phyloP scores from a whole-genome alignment of 2,329 filamentous ascomycete species.

The Sporothrix brasiliensis region DNA sequence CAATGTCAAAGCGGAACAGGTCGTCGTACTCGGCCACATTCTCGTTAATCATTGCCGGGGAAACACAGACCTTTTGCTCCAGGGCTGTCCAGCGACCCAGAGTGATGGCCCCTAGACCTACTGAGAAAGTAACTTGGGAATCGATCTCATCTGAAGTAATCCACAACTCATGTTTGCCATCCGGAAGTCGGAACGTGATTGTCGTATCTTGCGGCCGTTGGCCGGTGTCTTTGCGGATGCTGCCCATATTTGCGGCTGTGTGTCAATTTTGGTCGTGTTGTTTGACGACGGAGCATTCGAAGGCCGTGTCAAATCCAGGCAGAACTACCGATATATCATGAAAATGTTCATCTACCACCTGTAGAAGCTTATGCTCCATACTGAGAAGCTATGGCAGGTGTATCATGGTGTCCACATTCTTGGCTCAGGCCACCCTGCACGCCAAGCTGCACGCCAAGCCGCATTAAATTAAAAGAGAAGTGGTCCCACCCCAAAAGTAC shows the following conservation, averaged over 20 bases:
- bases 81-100: slow-evolving; percentile 31
- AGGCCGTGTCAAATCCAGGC: too few species aligned
- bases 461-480: neutral
- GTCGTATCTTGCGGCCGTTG: slow-evolving; percentile 2
- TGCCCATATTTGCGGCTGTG: slow-evolving; percentile 20
- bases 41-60: slow-evolving; percentile 36
- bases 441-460: neutral
- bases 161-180: slow-evolving; percentile 33
- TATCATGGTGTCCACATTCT: too few species aligned
- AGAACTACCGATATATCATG: too few species aligned
- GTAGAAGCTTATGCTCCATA: too few species aligned
- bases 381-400: too few species aligned
- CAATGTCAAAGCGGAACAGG: slow-evolving; percentile 22
- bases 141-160: neutral
- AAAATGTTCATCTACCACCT: too few species aligned
- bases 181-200: slow-evolving; percentile 32
- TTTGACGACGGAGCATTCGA: neutral
- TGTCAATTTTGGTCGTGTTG: neutral
- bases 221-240: slow-evolving; percentile 9
- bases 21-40: slow-evolving; percentile 32
- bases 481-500: neutral
- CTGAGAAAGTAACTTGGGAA: neutral
- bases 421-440: neutral
- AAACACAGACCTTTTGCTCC: slow-evolving; percentile 30
- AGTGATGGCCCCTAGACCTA: slow-evolving; percentile 26